Percentiles rank a stretch among this genome's conserved stretches.
phyloP scores from a whole-genome alignment of 139 green algal genomes.

The Astrephomene gubernaculifera region DNA sequence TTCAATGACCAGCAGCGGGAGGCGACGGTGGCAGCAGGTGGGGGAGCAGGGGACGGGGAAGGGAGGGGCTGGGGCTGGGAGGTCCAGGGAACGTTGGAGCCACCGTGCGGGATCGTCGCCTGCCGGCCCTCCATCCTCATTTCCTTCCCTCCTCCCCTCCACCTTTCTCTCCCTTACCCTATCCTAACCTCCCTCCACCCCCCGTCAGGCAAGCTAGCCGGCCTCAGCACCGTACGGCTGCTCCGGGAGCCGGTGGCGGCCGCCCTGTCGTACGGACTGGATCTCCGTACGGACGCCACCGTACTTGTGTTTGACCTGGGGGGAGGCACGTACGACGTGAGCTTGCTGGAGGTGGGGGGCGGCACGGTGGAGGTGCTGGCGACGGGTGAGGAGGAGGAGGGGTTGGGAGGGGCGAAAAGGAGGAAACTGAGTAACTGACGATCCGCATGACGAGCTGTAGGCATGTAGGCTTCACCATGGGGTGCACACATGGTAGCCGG shows the following conservation, averaged over 20 bases:
- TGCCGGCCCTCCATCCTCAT: background rate
- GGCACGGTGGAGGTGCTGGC: constrained; percentile 90
- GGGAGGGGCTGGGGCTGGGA: background rate
- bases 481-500: too few species aligned
- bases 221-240: constrained; percentile 83
- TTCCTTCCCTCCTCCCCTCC: background rate
- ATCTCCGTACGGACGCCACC: constrained; percentile 81
- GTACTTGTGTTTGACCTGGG: constrained; percentile 94
- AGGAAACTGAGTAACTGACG: too few species aligned
- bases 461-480: too few species aligned
- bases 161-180: background rate
- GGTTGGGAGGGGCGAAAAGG: too few species aligned
- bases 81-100: too few species aligned
- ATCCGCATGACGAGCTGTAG: too few species aligned
- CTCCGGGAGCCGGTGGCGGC: constrained; percentile 91
- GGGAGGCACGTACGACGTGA: constrained; percentile 92
- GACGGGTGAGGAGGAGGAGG: constrained; percentile 62
- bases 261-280: constrained; percentile 90
- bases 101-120: too few species aligned
- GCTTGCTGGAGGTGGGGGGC: constrained; percentile 87
- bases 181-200: background rate
- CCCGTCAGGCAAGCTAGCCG: constrained; percentile 76
- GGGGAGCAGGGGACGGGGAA: background rate
- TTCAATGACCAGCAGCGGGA: constrained; percentile 83
- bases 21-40: constrained; percentile 80